A percentile compares a stretch with the other conserved stretches of the same genome.
These are phyloP conservation scores for Excoecaria agallocha DNA, from an alignment of 345 rosid species.

Conservation along the genomic window DNA sequence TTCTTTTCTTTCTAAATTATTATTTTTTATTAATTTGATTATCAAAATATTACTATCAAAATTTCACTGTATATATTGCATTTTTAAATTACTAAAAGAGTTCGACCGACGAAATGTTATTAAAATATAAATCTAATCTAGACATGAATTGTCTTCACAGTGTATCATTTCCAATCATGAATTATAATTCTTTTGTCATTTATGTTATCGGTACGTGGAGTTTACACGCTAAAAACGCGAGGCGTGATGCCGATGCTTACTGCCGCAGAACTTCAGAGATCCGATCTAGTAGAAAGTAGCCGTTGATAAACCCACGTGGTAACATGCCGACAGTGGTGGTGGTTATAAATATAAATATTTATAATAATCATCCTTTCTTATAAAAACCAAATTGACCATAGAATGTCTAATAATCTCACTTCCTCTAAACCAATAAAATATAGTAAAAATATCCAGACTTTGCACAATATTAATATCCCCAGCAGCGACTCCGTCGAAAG, in stretches of 20 bases:
- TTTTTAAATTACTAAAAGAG: no score
- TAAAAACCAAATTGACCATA: not conserved
- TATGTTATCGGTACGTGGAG: no score
- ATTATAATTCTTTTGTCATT: no score
- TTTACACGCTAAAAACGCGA: not conserved
- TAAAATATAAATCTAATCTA: no score
- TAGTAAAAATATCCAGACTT: not conserved
- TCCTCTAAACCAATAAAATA: not conserved
- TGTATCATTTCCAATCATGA: no score
- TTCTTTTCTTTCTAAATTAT: no score
- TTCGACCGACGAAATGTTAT: no score
- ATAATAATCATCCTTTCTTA: not conserved
- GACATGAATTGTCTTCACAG: no score
- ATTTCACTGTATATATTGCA: no score
- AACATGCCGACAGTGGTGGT: slow-evolving; percentile 22
- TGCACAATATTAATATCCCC: not conserved
- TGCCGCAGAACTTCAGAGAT: not conserved
- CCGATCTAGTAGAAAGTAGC: slow-evolving; percentile 17
- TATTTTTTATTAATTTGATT: no score
- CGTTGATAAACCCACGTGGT: slow-evolving; percentile 31
- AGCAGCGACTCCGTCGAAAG: not conserved
- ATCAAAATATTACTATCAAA: no score
- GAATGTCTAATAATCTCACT: not conserved
- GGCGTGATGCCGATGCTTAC: not conserved
- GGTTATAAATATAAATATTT: not conserved